A percentile compares a stretch with the other conserved stretches of the same genome.
Evolutionary conservation across 2,329 filamentous ascomycete genomes (phyloP).

Genomic region (Sclerotinia glacialis): DNA sequence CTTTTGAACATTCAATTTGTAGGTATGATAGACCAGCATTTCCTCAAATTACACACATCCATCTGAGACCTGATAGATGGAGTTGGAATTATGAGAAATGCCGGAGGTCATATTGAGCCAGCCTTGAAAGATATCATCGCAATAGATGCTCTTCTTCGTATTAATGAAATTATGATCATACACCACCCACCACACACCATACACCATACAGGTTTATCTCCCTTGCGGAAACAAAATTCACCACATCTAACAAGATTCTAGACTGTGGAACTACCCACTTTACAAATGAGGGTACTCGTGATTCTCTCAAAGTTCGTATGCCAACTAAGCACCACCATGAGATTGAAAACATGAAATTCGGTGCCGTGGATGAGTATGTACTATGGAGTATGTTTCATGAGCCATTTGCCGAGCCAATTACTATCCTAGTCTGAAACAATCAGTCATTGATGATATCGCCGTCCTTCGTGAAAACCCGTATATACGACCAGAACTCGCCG

Average conservation of each 20-base stretch:
- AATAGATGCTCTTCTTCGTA: conserved; percentile 29
- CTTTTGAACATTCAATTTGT: conserved; percentile 24
- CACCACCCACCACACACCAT: too few species aligned
- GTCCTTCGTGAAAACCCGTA: conserved; percentile 29
- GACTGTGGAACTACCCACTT: conserved; percentile 34
- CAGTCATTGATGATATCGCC: conserved; percentile 33
- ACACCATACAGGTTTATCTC: conserved; percentile 35
- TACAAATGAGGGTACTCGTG: conserved; percentile 28
- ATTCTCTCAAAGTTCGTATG: conserved; percentile 29
- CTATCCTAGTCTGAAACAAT: conserved; percentile 27
- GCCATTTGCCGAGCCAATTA: not conserved
- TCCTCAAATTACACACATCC: not conserved
- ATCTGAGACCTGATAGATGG: conserved; percentile 21
- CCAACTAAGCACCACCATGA: conserved; percentile 24
- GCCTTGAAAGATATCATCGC: conserved; percentile 31
- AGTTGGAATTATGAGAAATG: conserved; percentile 31
- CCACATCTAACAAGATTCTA: not conserved
- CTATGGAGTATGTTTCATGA: not conserved
- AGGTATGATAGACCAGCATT: not conserved
- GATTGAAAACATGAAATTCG: conserved; percentile 34
- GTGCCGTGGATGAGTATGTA: conserved; percentile 33
- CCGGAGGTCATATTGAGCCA: conserved; percentile 31
- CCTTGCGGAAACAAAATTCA: not conserved
- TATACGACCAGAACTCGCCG: conserved; percentile 32
- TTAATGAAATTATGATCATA: conserved; percentile 35